Conservation (phyloP, 257 asterid species). For the Orobanche coerulescens region DNA sequence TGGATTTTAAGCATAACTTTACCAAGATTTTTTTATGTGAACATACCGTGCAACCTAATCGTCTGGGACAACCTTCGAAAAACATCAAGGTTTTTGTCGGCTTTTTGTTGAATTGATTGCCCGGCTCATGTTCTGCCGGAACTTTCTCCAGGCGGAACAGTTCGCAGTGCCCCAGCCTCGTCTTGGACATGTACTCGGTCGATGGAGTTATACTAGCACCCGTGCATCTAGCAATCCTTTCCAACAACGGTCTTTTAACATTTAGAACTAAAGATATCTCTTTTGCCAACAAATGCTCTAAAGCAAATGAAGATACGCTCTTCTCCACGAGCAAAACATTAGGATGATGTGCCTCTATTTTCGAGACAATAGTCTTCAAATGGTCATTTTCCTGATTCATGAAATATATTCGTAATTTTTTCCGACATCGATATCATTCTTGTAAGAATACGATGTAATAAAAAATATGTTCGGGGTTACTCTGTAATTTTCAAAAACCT, state of each 20-base stretch:
- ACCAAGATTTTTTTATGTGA: no score
- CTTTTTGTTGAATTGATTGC: constrained; percentile 63
- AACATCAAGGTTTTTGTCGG: constrained; percentile 86
- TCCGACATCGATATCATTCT: constrained; percentile 14
- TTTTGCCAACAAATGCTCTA: constrained; percentile 69
- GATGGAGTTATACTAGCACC: constrained; percentile 83
- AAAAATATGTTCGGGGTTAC: no score
- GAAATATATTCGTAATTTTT: not conserved
- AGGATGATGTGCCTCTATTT: constrained; percentile 82
- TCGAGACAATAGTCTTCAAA: constrained; percentile 66
- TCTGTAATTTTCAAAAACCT: no score
- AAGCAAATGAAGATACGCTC: constrained; percentile 86
- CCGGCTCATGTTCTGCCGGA: constrained; percentile 60
- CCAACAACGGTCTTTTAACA: constrained; percentile 70
- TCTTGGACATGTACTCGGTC: constrained; percentile 54
- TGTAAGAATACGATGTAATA: not conserved
- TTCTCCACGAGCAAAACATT: constrained; percentile 92
- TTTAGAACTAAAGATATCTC: constrained; percentile 89
- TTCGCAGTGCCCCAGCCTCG: constrained; percentile 83
- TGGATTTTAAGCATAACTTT: not conserved
- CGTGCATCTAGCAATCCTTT: constrained; percentile 79
- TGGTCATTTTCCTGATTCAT: constrained; percentile 75
- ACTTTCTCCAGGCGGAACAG: constrained; percentile 78
- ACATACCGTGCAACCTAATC: constrained; percentile 94
- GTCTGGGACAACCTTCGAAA: constrained; percentile 93